These are phyloP conservation scores for Coemansia sp. DNA, from an alignment of 371 early-diverging fungal genomes.

Conservation along the genomic window DNA sequence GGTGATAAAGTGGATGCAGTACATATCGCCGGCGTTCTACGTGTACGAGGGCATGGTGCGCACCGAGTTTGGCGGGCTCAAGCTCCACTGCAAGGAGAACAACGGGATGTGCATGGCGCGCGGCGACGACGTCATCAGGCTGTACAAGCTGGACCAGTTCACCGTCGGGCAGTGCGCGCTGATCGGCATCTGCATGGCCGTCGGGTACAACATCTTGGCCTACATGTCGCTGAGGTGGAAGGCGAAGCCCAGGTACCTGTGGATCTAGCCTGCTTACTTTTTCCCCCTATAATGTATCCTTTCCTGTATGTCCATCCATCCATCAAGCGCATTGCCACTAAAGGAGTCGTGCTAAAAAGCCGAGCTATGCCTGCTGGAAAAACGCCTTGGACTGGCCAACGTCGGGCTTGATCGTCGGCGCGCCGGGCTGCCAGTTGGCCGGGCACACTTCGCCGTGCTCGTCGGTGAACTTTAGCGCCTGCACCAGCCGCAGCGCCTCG, in stretches of 20 bases:
- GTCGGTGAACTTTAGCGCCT: slow-evolving; percentile 87
- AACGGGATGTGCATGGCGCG: slow-evolving; percentile 47
- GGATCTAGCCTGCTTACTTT: slow-evolving; percentile 24
- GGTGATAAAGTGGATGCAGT: slow-evolving; percentile 50
- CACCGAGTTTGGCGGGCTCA: slow-evolving; percentile 48
- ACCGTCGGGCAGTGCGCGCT: slow-evolving; percentile 46
- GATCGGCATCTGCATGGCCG: slow-evolving; percentile 28
- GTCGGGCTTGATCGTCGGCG: slow-evolving; percentile 21
- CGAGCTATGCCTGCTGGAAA: no score
- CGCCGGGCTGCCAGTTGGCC: slow-evolving; percentile 80
- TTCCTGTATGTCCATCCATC: no score
- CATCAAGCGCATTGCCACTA: no score
- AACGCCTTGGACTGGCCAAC: slow-evolving; percentile 8
- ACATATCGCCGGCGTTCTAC: slow-evolving; percentile 51
- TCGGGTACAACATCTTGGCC: slow-evolving; percentile 36
- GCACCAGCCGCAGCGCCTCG: slow-evolving; percentile 89
- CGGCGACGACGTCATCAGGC: slow-evolving; percentile 46
- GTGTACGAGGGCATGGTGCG: slow-evolving; percentile 49
- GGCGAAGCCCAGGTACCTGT: slow-evolving; percentile 46
- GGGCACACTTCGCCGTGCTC: slow-evolving; percentile 85
- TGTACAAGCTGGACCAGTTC: slow-evolving; percentile 44
- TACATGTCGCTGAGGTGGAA: slow-evolving; percentile 49
- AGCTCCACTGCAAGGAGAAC: slow-evolving; percentile 43
- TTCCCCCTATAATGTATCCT: background rate
- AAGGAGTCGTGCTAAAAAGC: no score